These are phyloP conservation scores for Chytriomyces sp. DNA, from an alignment of 192 early-diverging fungal genomes.

Conservation along the genomic window DNA sequence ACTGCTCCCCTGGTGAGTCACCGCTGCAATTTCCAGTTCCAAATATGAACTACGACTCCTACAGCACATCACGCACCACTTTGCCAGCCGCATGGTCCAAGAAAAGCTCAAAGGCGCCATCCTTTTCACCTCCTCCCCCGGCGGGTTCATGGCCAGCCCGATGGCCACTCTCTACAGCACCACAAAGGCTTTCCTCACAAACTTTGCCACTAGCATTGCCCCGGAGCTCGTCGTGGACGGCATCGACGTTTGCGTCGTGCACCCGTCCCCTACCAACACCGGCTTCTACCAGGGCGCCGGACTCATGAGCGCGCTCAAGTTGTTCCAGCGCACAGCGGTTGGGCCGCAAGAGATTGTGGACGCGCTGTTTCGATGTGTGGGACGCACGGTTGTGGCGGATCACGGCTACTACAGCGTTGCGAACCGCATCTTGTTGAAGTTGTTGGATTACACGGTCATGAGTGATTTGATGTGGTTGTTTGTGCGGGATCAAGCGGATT, in stretches of 20 bases:
- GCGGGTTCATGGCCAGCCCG: slow-evolving; percentile 55
- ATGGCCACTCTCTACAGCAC: slow-evolving; percentile 53
- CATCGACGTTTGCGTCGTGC: slow-evolving; percentile 61
- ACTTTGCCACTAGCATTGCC: slow-evolving; percentile 59
- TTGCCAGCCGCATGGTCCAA: slow-evolving; percentile 46
- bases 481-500: slow-evolving; percentile 49
- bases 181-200: slow-evolving; percentile 53
- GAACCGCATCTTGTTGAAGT: slow-evolving; percentile 52
- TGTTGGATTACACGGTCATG: slow-evolving; percentile 62
- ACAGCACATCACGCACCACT: slow-evolving; percentile 53
- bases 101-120: slow-evolving; percentile 14
- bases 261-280: slow-evolving; percentile 58
- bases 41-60: background rate
- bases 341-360: slow-evolving; percentile 57
- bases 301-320: slow-evolving; percentile 34
- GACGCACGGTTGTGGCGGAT: slow-evolving; percentile 54
- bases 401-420: slow-evolving; percentile 43
- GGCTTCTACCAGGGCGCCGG: slow-evolving; percentile 60
- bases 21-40: background rate
- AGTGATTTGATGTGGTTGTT: slow-evolving; percentile 53
- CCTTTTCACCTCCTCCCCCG: slow-evolving; percentile 58
- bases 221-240: slow-evolving; percentile 49
- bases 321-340: slow-evolving; percentile 46
- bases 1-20: slow-evolving; percentile 39
- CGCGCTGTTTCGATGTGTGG: slow-evolving; percentile 55